Conservation (phyloP, 768 basidiomycete genomes). For the Kwoniella pini region DNA sequence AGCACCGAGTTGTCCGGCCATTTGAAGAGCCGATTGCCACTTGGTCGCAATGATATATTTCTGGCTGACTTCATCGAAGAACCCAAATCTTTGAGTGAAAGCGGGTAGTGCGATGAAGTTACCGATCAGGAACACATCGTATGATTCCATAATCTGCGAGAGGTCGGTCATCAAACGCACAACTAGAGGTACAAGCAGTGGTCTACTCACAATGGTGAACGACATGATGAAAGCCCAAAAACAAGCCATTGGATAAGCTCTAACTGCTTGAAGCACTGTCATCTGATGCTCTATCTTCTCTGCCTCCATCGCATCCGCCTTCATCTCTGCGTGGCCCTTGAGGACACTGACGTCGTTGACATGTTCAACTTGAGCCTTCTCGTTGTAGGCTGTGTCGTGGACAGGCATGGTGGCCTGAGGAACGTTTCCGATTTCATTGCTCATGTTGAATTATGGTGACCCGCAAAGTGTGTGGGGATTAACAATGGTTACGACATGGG, state of each 20-base stretch:
- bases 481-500: no score
- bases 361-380: constrained; percentile 2
- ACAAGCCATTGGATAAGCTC: constrained; percentile 47
- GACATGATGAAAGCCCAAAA: constrained; percentile 50
- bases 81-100: constrained; percentile 27
- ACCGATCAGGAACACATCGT: constrained; percentile 41
- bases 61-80: constrained; percentile 11
- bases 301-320: constrained; percentile 35
- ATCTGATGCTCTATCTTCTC: constrained; percentile 39
- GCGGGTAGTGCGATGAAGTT: constrained; percentile 39
- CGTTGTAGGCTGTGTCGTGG: background rate
- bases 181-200: background rate
- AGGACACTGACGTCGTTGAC: background rate
- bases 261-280: constrained; percentile 43
- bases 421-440: no score
- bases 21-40: constrained; percentile 45
- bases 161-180: background rate
- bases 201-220: constrained; percentile 34
- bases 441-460: no score
- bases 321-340: background rate
- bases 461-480: no score
- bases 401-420: no score
- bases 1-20: constrained; percentile 40
- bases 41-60: constrained; percentile 24
- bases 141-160: constrained; percentile 31